phyloP scores from a whole-genome alignment of 2,329 filamentous ascomycete genomes.

The Stagonosporopsis vannaccii region DNA sequence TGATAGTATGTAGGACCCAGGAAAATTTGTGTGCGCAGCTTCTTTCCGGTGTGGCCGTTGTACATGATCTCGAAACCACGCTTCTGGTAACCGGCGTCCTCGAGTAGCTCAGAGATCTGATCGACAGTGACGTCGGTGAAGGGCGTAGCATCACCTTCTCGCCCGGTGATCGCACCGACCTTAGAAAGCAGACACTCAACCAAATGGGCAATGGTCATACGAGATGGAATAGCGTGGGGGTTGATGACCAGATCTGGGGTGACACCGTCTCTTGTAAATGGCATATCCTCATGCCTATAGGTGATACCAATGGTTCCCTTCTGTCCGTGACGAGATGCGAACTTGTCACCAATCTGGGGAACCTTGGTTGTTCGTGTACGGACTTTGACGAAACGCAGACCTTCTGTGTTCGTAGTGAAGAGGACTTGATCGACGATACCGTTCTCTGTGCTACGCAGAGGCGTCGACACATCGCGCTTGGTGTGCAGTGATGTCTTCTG shows the following conservation, averaged over 20 bases:
- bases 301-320: conserved; percentile 99
- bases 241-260: conserved; percentile 98
- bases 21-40: conserved; percentile 94
- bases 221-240: conserved; percentile 97
- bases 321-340: conserved; percentile 97
- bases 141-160: conserved; percentile 95
- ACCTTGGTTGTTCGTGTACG: conserved; percentile 97
- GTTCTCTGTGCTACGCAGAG: conserved; percentile 92
- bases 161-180: conserved; percentile 89
- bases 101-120: conserved; percentile 84
- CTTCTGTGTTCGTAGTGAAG: conserved; percentile 92
- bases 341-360: conserved; percentile 98
- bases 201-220: conserved; percentile 99
- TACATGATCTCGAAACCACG: conserved; percentile 99
- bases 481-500: conserved; percentile 89
- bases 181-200: conserved; percentile 98
- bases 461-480: conserved; percentile 95
- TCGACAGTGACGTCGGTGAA: conserved; percentile 98
- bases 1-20: conserved; percentile 98
- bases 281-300: conserved; percentile 98
- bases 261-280: conserved; percentile 90
- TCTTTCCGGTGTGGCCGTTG: conserved; percentile 94
- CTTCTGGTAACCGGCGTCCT: conserved; percentile 92
- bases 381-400: conserved; percentile 95
- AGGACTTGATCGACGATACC: conserved; percentile 95